Evolutionary conservation across 169 alveolate species (phyloP), one percentile per base, ranked within the genome.

Genomic region (Plasmodium gonderi): DNA sequence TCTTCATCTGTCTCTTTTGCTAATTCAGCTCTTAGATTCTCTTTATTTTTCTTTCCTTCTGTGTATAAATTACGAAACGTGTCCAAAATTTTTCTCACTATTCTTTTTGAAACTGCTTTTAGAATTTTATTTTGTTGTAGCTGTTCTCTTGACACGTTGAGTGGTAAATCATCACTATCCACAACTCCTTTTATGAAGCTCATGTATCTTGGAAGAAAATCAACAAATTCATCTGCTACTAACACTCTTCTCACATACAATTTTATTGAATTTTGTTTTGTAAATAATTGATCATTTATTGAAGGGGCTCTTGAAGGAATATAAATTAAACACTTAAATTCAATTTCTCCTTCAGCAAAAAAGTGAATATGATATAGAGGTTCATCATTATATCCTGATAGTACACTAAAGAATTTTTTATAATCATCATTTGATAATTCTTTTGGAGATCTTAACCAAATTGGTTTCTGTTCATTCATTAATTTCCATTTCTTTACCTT

Each of bases 311-410:
- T 95, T 49, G 97, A 96, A 2, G 99, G 99, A 44, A 98, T 96
- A 97, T 95, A 99, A 75, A 99, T 96, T 14, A 99, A 96, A 54
- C 99, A 97, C 95, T 98, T 98, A 98, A 99, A 99, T 72, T 98
- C 99, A 14, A 99, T 98, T 94, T 99, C 99, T 31, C 99, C 99
- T 95, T 99, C 99, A n/a, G 99, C 99, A 47, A 98, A 97, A 96
- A 99, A 99, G 95, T 99, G 99, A 3, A 98, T 97, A 97, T 98
- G 98, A 54, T 99, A 97, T 44, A 99, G 95, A 1, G 99, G 99
- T 78, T 97, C 99, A 90, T 97, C 98, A 80, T 97, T 96, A 85
- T 98, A 99, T 83, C 99, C 99, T 20, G 99, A 95, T 69, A 99
- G 96, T 29, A 99, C 97, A 96, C 98, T 97, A 95, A 98, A 99